Conservation (phyloP, 1,284 basidiomycete species). For the Sparassis latifolia region DNA sequence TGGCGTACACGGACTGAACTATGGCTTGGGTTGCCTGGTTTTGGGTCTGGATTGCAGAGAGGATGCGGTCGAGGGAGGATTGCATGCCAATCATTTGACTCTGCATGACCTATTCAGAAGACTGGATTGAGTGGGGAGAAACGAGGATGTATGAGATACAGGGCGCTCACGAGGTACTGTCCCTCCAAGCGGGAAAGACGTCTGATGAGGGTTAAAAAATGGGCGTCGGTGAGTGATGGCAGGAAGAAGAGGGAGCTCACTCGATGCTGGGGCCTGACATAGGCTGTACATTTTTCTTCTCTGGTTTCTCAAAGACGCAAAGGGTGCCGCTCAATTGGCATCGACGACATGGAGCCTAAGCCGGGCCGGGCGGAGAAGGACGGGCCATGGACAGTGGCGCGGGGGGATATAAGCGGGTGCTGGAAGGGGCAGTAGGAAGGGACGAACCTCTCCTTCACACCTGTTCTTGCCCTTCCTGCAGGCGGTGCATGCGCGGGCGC, state of each 20-base stretch:
- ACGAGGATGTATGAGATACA: conserved; percentile 1
- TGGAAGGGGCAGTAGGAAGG: conserved; percentile 15
- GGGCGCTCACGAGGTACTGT: conserved; percentile 62
- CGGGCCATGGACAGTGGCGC: conserved; percentile 38
- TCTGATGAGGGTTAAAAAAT: conserved; percentile 31
- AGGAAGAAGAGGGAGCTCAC: conserved; percentile 35
- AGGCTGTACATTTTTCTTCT: conserved; percentile 65
- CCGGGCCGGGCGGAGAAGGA: conserved; percentile 55
- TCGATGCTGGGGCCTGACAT: conserved; percentile 64
- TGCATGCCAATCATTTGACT: conserved; percentile 90
- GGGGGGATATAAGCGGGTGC: conserved; percentile 26
- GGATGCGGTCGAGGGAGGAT: conserved; percentile 74
- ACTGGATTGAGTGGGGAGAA: conserved; percentile 1
- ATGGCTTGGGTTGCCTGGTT: conserved; percentile 22
- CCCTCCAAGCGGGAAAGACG: conserved; percentile 77
- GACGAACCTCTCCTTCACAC: conserved; percentile 77
- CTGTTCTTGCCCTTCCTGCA: conserved; percentile 90
- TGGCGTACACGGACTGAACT: conserved; percentile 25
- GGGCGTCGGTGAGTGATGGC: conserved; percentile 16
- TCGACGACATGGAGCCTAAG: conserved; percentile 81
- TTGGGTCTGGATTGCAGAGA: conserved; percentile 59
- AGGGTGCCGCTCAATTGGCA: conserved; percentile 79
- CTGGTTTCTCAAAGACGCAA: conserved; percentile 91
- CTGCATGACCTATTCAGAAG: conserved; percentile 63
- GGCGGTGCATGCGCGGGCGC: conserved; percentile 72